Base-by-base conservation (phyloP, 2,329 filamentous ascomycete genomes). In the Colletotrichum falcatum region DNA sequence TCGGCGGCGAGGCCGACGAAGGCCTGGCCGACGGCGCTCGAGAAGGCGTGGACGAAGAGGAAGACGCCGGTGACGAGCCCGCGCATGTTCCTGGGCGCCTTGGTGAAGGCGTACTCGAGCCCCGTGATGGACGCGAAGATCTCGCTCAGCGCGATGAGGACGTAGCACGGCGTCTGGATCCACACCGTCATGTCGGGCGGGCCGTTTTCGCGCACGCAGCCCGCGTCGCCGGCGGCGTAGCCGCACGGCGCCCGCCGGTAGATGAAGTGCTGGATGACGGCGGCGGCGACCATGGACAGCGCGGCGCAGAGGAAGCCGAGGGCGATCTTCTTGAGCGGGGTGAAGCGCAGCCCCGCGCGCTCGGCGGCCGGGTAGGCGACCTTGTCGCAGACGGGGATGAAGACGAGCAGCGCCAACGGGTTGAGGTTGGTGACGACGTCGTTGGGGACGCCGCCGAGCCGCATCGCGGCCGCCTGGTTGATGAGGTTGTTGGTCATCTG, bases 381-480 rank as follows among this genome's bases (percentile, higher is more conserved):
- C 6, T 79, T 82, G 76, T 92, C 92, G 76, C 89, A 88, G 66
- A 94, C 82, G 0, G 91, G 91, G 58, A 94, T 93, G 75, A 93
- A 85, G 75, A 94, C 91, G 74, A 95, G 88, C 67, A 94, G 87
- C 12, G 91, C 85, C 71, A 95, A 88, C 0, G 69, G 69, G 60
- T 71, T 71, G 23, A 71, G 69, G 60, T 71, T 71, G 3, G 65
- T 67, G 54, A 71, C 64, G 53, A 71, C 59, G 59, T 71, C 68
- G 58, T 71, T 71, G 53, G 68, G 68, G 0, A 71, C 48, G 37
- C 68, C 68, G 30, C 67, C 51, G 53, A 71, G 68, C 16, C 64
- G 58, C 68, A 71, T 71, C 20, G 68, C 60, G 1, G 68, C 68
- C 11, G 68, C 68, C 46, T 71, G 68, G 64, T 71, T 71, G 59